A percentile compares a stretch with the other conserved stretches of the same genome.
Evolutionary conservation across 2,329 filamentous ascomycete genomes (phyloP).

Genomic region (Eutypella sp.): DNA sequence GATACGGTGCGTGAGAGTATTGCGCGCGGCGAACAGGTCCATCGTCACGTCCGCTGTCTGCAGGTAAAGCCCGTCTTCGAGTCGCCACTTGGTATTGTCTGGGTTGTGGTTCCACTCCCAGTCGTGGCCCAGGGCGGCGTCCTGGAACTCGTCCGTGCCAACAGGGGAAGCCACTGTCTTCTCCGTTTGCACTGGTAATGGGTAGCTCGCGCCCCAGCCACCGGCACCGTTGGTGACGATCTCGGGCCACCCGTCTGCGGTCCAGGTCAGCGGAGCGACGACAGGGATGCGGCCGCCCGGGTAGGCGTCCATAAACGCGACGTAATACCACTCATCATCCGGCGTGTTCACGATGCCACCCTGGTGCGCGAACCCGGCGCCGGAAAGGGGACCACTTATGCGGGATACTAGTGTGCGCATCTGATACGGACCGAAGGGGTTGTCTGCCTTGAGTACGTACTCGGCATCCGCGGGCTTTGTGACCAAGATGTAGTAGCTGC

Average conservation of each 20-base stretch:
- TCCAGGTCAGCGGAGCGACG: constrained; percentile 47
- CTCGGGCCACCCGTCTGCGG: constrained; percentile 42
- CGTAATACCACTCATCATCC: constrained; percentile 49
- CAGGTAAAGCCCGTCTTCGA: constrained; percentile 37
- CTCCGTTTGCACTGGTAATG: constrained; percentile 20
- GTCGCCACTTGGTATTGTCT: constrained; percentile 36
- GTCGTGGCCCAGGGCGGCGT: constrained; percentile 32
- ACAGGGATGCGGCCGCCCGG: constrained; percentile 52
- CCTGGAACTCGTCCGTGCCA: constrained; percentile 40
- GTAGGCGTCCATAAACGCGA: constrained; percentile 49
- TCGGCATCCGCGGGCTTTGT: constrained; percentile 37
- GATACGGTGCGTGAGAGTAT: constrained; percentile 41
- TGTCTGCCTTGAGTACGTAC: constrained; percentile 42
- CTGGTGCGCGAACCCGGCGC: constrained; percentile 44
- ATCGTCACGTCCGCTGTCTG: constrained; percentile 43
- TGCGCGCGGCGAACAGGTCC: constrained; percentile 40
- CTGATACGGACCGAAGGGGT: constrained; percentile 47
- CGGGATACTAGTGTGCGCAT: constrained; percentile 35
- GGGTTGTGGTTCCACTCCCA: constrained; percentile 61
- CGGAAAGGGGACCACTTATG: constrained; percentile 32
- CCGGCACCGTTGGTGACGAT: constrained; percentile 35
- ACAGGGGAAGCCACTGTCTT: constrained; percentile 17
- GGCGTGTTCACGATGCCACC: constrained; percentile 49
- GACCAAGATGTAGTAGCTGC: constrained; percentile 47
- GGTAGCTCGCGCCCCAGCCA: constrained; percentile 39